Evolutionary conservation across 2,329 filamentous ascomycete genomes (phyloP), one percentile per base, ranked within the genome.

Genomic region (Alternaria triticimaculans): DNA sequence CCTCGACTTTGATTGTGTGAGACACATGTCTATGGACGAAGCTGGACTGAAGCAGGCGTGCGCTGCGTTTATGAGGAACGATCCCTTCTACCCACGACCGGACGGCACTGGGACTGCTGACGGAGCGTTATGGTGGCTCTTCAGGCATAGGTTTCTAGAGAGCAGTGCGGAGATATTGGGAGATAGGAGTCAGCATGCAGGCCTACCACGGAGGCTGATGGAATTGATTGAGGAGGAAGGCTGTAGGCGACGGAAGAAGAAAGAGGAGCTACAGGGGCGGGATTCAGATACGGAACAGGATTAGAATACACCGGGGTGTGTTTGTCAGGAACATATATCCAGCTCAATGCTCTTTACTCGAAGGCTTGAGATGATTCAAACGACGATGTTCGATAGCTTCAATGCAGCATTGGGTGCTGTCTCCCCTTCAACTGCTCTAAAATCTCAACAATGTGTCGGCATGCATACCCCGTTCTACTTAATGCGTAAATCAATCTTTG

Each of bases 1-100:
- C 3, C 83, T 90, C 84, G 83, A 90, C 87, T 81, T 89, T 83
- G 75, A 88, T 82, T 53, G 87, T 87, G 74, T 87, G 84, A 66
- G 88, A 73, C 67, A 86, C 81, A 62, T 88, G 2, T 21, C 33
- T 0, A 60, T 67, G 57, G 57, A 69, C 12, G 65, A 64, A 81
- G 48, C 73, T 0, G 85, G 85, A 0, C 67, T 87, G 0, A 60
- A 79, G 11, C 75, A 81, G 41, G 84, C 84, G 2, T 83, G 80
- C 0, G 64, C 60, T 2, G 81, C 81, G 0, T 87, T 86, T 53
- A 82, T 78, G 69, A 73, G 76, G 5, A 88, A 87, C 54, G 85
- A 87, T 58, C 85, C 84, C 0, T 88, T 81, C 60, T 87, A 80
- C 66, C 85, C 85, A 10, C 58, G 64, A 15, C 65, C 64, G 11